Evolutionary conservation across 208 protist genomes (phyloP), one percentile per base, ranked within the genome.

Genomic region (Trypanosoma melophagium): DNA sequence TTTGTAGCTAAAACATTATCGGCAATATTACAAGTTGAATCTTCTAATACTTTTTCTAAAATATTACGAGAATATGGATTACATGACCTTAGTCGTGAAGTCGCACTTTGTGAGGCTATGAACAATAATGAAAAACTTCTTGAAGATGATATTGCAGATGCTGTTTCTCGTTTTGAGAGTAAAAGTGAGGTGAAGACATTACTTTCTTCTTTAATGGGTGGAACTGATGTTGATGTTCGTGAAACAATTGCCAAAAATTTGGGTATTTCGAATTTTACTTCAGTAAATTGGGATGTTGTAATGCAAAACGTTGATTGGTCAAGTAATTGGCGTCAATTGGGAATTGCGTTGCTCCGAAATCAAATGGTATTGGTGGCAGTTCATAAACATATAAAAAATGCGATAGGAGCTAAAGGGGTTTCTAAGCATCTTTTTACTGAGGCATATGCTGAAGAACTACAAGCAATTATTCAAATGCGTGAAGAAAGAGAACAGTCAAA

Each of bases 121-220:
- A 72, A 80, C 38, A 75, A 83, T 50, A 68, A 77, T 52, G 24
- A 65, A 28, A 64, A 76, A 54, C 72, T 87, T 41, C 63, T 80
- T 35, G 71, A 78, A 44, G 71, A 75, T 9, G 89, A 92, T 42
- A 76, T 80, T 31, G 64, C 49, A 5, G 56, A 71, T 22, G 52
- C 82, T 3, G 66, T 89, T 31, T 69, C 62, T 5, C 79, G 70
- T 25, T 95, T 95, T 59, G 82, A 88, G 50, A 87, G 71, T 66
- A 71, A 66, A 17, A 58, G 61, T 17, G 89, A 92, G 63, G 89
- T 93, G 44, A 93, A 87, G 69, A 84, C 76, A 24, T 66, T 95
- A 22, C 74, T 95, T 19, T 66, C 79, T 19, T 81, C 81, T 16
- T 62, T 95, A 12, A 66, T 86, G 64, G 65, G 60, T 42, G 79